Percentiles rank a stretch among this genome's conserved stretches.
phyloP scores from a whole-genome alignment of 495 filamentous ascomycete genomes.

The Aspergillus kassunensis region DNA sequence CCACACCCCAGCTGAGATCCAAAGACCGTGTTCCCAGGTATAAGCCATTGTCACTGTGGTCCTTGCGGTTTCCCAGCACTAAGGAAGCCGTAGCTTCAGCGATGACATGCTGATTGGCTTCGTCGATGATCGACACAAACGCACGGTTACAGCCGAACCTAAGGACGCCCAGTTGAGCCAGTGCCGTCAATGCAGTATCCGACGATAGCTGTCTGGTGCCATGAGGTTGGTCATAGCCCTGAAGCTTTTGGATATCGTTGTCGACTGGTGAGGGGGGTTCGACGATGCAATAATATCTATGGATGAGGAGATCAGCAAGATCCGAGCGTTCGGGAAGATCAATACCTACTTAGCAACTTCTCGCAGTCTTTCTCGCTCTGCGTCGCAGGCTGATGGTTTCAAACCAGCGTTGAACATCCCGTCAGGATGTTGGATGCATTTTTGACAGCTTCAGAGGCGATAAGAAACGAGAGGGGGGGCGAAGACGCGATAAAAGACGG shows the following conservation, averaged over 20 bases:
- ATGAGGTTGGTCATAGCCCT: slow-evolving; percentile 15
- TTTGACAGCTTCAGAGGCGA: no score
- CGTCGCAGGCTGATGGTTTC: slow-evolving; percentile 9
- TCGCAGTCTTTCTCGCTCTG: slow-evolving; percentile 15
- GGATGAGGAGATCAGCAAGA: slow-evolving; percentile 3
- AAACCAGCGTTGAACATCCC: slow-evolving; percentile 12
- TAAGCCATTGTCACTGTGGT: slow-evolving; percentile 36
- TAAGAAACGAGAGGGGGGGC: no score
- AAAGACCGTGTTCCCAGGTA: slow-evolving; percentile 44
- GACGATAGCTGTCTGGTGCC: slow-evolving; percentile 26
- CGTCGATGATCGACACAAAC: slow-evolving; percentile 59
- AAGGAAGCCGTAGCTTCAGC: slow-evolving; percentile 58
- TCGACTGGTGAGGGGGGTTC: slow-evolving; percentile 7
- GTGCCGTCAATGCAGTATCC: slow-evolving; percentile 58
- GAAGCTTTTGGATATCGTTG: slow-evolving; percentile 3
- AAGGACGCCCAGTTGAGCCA: slow-evolving; percentile 58
- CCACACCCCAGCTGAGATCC: slow-evolving; percentile 42
- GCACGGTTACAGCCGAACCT: slow-evolving; percentile 50
- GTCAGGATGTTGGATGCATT: slow-evolving; percentile 4
- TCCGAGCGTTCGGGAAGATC: background rate
- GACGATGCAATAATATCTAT: slow-evolving; percentile 32
- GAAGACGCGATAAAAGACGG: no score
- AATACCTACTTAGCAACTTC: slow-evolving; percentile 13
- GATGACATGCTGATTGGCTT: slow-evolving; percentile 54
- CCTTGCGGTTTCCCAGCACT: slow-evolving; percentile 36